phyloP scores from a whole-genome alignment of 768 basidiomycete genomes.

The Mycena galopus region DNA sequence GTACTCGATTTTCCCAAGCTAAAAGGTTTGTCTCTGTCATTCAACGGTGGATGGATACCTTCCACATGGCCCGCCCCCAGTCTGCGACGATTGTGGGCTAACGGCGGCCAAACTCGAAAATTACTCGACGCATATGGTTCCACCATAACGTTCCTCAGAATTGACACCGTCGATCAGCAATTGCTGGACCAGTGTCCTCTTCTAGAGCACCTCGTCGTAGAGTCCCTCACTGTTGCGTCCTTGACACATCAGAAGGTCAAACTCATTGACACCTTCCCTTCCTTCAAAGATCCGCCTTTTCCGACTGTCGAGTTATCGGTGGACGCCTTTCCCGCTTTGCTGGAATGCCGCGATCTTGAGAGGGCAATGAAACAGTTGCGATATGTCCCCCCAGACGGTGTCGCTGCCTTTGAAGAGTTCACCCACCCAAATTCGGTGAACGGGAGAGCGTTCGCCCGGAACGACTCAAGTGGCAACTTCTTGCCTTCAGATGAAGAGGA shows the following conservation, averaged over 20 bases:
- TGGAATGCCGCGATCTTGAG: not conserved
- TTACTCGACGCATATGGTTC: not conserved
- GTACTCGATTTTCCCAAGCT: not conserved
- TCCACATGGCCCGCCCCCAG: not conserved
- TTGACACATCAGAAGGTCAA: not conserved
- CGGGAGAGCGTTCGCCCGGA: not conserved
- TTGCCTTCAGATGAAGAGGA: not conserved
- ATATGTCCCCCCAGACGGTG: not conserved
- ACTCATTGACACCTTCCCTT: not conserved
- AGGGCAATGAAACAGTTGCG: not conserved
- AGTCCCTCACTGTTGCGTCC: not conserved
- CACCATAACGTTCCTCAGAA: not conserved
- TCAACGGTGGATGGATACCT: not conserved
- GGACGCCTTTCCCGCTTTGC: not conserved
- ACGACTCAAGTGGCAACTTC: not conserved
- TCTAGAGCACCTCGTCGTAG: slow-evolving; percentile 5
- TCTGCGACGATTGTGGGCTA: not conserved
- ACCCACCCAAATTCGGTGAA: not conserved
- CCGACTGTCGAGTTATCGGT: not conserved
- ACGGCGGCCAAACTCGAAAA: not conserved
- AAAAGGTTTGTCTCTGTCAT: not conserved
- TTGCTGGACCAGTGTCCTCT: not conserved
- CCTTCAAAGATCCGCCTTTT: not conserved
- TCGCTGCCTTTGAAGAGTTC: not conserved
- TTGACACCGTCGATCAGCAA: not conserved